phyloP scores from a whole-genome alignment of 495 filamentous ascomycete species.

The Bombardia bombarda region DNA sequence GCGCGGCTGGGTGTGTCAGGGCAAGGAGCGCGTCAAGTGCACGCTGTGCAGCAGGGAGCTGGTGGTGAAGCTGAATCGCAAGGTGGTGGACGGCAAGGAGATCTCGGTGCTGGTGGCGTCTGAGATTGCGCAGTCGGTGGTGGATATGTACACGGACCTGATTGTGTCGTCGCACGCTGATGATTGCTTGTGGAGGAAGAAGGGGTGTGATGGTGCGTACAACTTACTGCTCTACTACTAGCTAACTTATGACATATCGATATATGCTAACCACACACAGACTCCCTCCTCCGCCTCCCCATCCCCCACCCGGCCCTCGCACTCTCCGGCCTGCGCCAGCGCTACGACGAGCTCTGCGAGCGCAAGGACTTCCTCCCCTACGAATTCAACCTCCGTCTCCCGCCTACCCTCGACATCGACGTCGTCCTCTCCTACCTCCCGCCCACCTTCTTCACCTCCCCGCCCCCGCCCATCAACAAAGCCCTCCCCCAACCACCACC shows the following conservation, averaged over 20 bases:
- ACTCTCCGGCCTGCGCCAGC: conserved; percentile 46
- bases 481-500: conserved; percentile 9
- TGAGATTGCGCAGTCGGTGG: conserved; percentile 57
- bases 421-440: conserved; percentile 41
- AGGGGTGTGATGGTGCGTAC: conserved; percentile 68
- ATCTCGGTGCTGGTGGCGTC: conserved; percentile 39
- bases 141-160: conserved; percentile 65
- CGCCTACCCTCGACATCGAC: conserved; percentile 39
- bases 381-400: conserved; percentile 42
- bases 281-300: conserved; percentile 39
- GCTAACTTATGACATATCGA: no score
- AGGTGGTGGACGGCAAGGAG: conserved; percentile 57
- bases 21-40: conserved; percentile 74
- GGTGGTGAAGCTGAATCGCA: conserved; percentile 68
- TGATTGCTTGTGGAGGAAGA: conserved; percentile 77
- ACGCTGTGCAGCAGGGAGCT: conserved; percentile 75
- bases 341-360: conserved; percentile 49
- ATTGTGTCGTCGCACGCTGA: conserved; percentile 73
- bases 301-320: conserved; percentile 50
- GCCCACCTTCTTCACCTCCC: conserved; percentile 33
- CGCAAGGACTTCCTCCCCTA: conserved; percentile 44
- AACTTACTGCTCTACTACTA: no score
- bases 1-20: conserved; percentile 81
- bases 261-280: no score
- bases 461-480: conserved; percentile 21